A percentile compares a stretch with the other conserved stretches of the same genome.
These are phyloP conservation scores for Chondrostereum purpureum DNA, from an alignment of 1,284 basidiomycete genomes.

Conservation along the genomic window DNA sequence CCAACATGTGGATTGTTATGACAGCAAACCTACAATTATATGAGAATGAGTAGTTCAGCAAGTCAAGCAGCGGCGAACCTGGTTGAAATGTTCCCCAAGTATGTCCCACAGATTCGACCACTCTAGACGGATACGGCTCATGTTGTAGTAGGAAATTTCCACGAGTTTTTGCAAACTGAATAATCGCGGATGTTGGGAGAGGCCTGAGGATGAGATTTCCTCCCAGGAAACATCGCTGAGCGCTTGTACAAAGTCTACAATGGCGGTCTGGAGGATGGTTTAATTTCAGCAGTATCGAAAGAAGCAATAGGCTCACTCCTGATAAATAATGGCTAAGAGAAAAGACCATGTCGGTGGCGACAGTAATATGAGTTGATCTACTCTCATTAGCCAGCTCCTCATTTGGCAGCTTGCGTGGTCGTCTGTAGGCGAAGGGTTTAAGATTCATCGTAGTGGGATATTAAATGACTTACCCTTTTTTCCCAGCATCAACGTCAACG, in stretches of 20 bases:
- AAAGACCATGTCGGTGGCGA: constrained; percentile 99
- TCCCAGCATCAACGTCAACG: constrained; percentile 74
- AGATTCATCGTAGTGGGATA: not conserved
- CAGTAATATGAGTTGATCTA: constrained; percentile 95
- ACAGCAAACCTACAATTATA: constrained; percentile 72
- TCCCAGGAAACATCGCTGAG: constrained; percentile 98
- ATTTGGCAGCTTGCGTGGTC: constrained; percentile 67
- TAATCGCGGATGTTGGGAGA: constrained; percentile 88
- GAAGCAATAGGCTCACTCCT: constrained; percentile 56
- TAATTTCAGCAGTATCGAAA: constrained; percentile 10
- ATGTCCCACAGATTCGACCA: constrained; percentile 99
- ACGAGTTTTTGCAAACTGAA: constrained; percentile 99
- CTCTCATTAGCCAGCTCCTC: constrained; percentile 97
- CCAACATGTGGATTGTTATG: constrained; percentile 97
- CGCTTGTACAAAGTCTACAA: constrained; percentile 96
- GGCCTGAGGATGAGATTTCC: constrained; percentile 95
- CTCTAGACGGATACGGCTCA: constrained; percentile 96
- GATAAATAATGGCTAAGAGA: constrained; percentile 91
- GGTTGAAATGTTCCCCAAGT: constrained; percentile 97
- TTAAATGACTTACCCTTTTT: constrained; percentile 73
- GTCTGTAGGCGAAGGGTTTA: constrained; percentile 30
- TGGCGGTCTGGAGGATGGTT: constrained; percentile 68
- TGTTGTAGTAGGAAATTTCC: constrained; percentile 99
- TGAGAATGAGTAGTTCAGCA: constrained; percentile 7
- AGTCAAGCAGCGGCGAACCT: constrained; percentile 43